A percentile compares a stretch with the other conserved stretches of the same genome.
Conservation (phyloP, 192 early-diverging fungal species). For the Backusella tuberculispora region DNA sequence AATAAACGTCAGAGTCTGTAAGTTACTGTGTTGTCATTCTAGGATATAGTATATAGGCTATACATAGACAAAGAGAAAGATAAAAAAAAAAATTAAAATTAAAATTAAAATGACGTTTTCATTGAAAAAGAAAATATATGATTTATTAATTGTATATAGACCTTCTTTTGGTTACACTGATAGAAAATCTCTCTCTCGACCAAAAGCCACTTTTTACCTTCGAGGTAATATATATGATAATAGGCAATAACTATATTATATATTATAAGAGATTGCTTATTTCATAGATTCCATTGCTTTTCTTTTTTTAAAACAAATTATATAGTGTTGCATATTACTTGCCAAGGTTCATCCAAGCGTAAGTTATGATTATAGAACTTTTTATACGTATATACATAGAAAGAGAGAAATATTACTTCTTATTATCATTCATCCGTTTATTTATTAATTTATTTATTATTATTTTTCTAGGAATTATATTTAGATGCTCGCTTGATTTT, state of each 20-base stretch:
- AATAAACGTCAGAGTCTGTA: constrained; percentile 2
- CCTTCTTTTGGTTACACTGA: background rate
- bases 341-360: constrained; percentile 20
- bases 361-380: background rate
- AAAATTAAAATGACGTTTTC: no score
- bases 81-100: no score
- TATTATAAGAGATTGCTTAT: background rate
- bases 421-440: background rate
- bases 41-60: background rate
- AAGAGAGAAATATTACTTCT: background rate
- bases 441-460: background rate
- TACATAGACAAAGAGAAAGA: background rate
- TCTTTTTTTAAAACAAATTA: background rate
- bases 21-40: background rate
- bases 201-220: constrained; percentile 33
- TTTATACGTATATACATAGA: background rate
- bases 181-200: background rate
- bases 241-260: background rate
- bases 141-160: background rate
- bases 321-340: constrained; percentile 21
- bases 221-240: constrained; percentile 22
- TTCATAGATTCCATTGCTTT: background rate
- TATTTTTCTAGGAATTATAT: background rate
- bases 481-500: constrained; percentile 12
- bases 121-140: background rate